Evolutionary conservation across 148 eudicot genomes (phyloP).

Genomic region (Vaccinium darrowii): DNA sequence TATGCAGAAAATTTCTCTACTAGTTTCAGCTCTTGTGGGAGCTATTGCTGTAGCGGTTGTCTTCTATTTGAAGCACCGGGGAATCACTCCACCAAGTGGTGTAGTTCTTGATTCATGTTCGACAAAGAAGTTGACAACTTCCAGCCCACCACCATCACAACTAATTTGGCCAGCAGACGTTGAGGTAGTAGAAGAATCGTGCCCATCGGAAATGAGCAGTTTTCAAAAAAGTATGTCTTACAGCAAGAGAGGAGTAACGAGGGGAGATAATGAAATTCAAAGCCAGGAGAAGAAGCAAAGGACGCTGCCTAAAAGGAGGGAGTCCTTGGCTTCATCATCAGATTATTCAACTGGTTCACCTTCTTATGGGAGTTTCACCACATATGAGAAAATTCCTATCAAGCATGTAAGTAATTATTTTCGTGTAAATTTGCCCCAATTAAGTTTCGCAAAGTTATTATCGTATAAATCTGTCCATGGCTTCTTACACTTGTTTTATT

Average conservation of each 20-base stretch:
- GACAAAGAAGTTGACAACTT: conserved; percentile 12
- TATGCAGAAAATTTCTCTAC: conserved; percentile 18
- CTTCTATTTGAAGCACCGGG: conserved; percentile 28
- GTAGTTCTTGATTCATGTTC: conserved; percentile 17
- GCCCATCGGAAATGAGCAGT: conserved; percentile 80
- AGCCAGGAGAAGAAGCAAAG: conserved; percentile 43
- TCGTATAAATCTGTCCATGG: not conserved
- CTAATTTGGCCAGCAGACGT: conserved; percentile 38
- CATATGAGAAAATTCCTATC: conserved; percentile 55
- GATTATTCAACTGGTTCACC: conserved; percentile 52
- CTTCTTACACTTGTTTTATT: not conserved
- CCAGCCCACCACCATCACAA: conserved; percentile 4
- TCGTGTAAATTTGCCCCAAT: too few species aligned
- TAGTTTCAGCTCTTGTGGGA: conserved; percentile 30
- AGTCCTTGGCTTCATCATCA: conserved; percentile 81
- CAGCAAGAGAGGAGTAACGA: conserved; percentile 27
- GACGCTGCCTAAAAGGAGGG: conserved; percentile 60
- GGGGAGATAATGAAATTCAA: conserved; percentile 45
- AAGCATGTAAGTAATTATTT: conserved; percentile 55
- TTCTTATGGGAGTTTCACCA: conserved; percentile 97
- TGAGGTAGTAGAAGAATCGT: conserved; percentile 51
- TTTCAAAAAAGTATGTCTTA: conserved; percentile 38
- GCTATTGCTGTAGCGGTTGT: conserved; percentile 12
- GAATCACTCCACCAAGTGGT: not conserved
- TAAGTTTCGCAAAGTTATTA: not conserved